Evolutionary conservation across 192 early-diverging fungal genomes (phyloP), one percentile per base, ranked within the genome.

Genomic region (Funneliformis mosseae): DNA sequence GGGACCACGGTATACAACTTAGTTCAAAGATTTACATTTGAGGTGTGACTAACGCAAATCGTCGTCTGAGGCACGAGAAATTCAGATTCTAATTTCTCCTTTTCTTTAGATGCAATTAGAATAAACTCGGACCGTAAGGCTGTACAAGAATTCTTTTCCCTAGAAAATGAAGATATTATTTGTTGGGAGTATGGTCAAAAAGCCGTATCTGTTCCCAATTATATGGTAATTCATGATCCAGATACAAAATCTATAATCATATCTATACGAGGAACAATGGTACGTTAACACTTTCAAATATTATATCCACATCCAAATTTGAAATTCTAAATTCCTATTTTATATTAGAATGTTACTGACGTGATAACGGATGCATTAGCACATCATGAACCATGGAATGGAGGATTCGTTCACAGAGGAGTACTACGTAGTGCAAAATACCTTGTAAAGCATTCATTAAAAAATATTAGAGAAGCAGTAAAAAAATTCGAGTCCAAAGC

Each of bases 361-460:
- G 77, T 83, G 8, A 86, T 86, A 79, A 86, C 85, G 2, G 85
- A 86, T 74, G 55, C 82, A n/a, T 77, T 86, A 8, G 83, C 83
- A 50, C 83, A 86, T 71, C 84, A 84, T 33, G 83, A 86, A 69
- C 83, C 83, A 16, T 86, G 83, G 81, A 86, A 86, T 39, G 83
- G 79, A 4, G 85, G 83, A 2, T 78, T 86, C 61, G 85, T 86
- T 23, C 85, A 86, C 33, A 82, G 83, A 23, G 85, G 85, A 28
- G 82, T 84, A 43, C 77, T 86, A 79, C 83, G 83, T 64, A 86
- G 83, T 79, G 85, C 85, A 4, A 74, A 81, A 41, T 86, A 84
- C 48, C 70, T 86, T 0, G 70, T 84, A 21, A 81, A 86, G 46
- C 81, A 78, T 43, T 82, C 81, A 23, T 72, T 83, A 41, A 81